A percentile compares a stretch with the other conserved stretches of the same genome.
Evolutionary conservation across 192 early-diverging fungal genomes (phyloP).

Genomic region (Backusella mclennaniae): DNA sequence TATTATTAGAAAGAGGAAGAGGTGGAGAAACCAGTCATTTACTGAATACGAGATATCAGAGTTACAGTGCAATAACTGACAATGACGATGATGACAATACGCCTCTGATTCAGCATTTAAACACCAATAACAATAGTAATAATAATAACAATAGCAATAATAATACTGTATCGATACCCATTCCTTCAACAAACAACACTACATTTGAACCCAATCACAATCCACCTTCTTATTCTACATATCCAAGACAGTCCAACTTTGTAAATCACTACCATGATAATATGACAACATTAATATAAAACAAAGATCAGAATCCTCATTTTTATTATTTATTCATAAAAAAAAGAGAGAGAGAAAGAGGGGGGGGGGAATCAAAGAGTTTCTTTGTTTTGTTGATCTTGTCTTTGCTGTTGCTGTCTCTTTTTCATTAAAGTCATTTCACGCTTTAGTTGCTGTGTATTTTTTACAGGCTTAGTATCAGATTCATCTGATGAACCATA

Average conservation of each 20-base stretch:
- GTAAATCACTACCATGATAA: not conserved
- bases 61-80: not conserved
- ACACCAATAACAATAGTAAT: not conserved
- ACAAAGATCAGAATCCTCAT: not conserved
- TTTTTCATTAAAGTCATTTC: not conserved
- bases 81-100: slow-evolving; percentile 12
- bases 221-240: slow-evolving; percentile 12
- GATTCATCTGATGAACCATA: not conserved
- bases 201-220: not conserved
- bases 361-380: not conserved
- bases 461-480: not conserved
- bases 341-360: not conserved
- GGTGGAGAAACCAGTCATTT: slow-evolving; percentile 4
- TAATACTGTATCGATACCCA: not conserved
- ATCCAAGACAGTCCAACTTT: not conserved
- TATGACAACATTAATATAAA: slow-evolving; percentile 3
- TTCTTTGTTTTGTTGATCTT: not conserved
- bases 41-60: not conserved
- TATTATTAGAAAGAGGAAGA: slow-evolving; percentile 14
- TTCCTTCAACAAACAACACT: not conserved
- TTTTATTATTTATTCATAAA: not conserved
- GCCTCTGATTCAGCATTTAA: not conserved
- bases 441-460: not conserved
- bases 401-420: not conserved
- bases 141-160: not conserved